phyloP scores from a whole-genome alignment of 306 rosid species.

The Canavalia gladiata region DNA sequence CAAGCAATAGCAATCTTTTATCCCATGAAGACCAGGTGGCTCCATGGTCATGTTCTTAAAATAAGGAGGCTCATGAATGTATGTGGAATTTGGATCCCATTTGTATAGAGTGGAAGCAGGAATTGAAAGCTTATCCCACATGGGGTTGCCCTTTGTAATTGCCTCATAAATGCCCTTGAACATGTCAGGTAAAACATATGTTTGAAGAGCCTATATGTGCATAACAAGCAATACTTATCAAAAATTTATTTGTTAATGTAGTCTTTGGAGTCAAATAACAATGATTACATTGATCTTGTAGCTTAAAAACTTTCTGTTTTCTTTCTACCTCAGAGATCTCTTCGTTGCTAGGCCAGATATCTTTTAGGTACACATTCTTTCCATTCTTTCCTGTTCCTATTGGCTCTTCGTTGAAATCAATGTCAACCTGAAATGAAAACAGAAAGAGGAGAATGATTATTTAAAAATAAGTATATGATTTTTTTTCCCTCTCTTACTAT shows the following conservation, averaged over 20 bases:
- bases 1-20: conserved; percentile 60
- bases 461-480: conserved; percentile 12
- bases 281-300: not conserved
- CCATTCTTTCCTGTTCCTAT: conserved; percentile 58
- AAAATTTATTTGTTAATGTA: not conserved
- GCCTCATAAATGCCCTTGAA: conserved; percentile 57
- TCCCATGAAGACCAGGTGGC: conserved; percentile 48
- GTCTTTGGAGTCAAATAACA: not conserved
- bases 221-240: not conserved
- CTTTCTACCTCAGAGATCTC: conserved; percentile 54
- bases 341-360: conserved; percentile 64
- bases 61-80: conserved; percentile 60
- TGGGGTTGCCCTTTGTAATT: conserved; percentile 53
- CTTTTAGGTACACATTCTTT: conserved; percentile 50
- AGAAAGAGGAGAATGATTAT: not conserved
- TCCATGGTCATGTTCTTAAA: conserved; percentile 56
- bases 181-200: conserved; percentile 54
- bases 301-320: not conserved
- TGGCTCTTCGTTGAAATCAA: conserved; percentile 59
- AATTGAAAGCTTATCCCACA: conserved; percentile 52
- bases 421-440: conserved; percentile 54
- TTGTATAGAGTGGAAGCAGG: conserved; percentile 52
- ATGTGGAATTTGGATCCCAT: conserved; percentile 58
- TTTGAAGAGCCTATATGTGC: conserved; percentile 48
- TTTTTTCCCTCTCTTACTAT: no score